Percentiles rank a stretch among this genome's conserved stretches.
phyloP scores from a whole-genome alignment of 805 yeast genomes.

The Lipomyces yamanashiensis region DNA sequence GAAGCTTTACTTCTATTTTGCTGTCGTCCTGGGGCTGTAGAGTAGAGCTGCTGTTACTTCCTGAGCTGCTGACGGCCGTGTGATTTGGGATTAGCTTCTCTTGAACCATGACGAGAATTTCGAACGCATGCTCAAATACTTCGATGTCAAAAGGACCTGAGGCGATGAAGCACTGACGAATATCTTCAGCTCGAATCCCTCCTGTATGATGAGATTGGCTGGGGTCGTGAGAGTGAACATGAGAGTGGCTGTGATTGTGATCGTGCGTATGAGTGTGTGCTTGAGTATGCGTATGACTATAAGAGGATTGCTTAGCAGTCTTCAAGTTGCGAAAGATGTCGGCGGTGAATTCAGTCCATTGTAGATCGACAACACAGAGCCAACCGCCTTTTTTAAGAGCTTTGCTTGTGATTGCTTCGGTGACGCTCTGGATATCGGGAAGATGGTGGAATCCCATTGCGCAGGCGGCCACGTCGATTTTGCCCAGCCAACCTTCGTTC shows the following conservation, averaged over 20 bases:
- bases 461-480: conserved; percentile 21
- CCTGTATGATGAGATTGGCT: conserved; percentile 16
- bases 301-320: not conserved
- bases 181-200: conserved; percentile 14
- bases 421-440: conserved; percentile 9
- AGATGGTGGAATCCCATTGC: conserved; percentile 32
- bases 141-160: conserved; percentile 14
- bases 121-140: conserved; percentile 19
- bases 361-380: conserved; percentile 26
- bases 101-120: conserved; percentile 15
- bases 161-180: conserved; percentile 4
- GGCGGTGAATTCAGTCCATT: conserved; percentile 4
- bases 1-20: conserved; percentile 11
- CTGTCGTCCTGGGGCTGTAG: not conserved
- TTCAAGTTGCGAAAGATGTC: conserved; percentile 13
- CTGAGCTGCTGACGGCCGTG: not conserved
- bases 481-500: not conserved
- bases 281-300: not conserved
- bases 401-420: not conserved
- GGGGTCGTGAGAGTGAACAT: not conserved
- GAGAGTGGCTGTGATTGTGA: not conserved
- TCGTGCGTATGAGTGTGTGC: not conserved
- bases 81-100: not conserved
- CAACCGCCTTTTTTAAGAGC: conserved; percentile 19
- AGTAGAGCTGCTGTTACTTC: not conserved